Evolutionary conservation across 2,329 filamentous ascomycete species (phyloP), one percentile per base, ranked within the genome.

Genomic region (Ophiostoma tasmaniense): DNA sequence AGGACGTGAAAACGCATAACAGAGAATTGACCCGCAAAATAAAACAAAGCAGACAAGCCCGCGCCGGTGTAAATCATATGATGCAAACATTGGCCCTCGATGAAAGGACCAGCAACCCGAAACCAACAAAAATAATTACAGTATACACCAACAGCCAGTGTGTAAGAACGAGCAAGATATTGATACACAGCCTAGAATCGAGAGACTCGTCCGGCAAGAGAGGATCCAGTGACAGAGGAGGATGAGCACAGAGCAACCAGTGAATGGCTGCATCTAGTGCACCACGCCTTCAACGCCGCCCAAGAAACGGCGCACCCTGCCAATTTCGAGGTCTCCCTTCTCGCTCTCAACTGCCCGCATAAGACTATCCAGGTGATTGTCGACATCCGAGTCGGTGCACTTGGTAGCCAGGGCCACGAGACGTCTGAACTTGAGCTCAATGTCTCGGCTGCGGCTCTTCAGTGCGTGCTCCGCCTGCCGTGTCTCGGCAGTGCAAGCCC

Each of bases 341-440:
- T 97, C 93, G 75, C 93, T 96, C 79, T 97, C 94, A 2, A 98
- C 90, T 1, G 95, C 95, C 71, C 91, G 88, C 64, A 96, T 86
- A 61, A 99, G 81, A 2, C 88, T 88, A 67, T 92, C 91, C 0
- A 97, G 83, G 67, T 93, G 86, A 69, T 87, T 86, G 74, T 98
- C 95, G 17, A 98, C 90, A 70, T 92, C 86, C 10, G 84, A 83
- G 71, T 96, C 92, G 0, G 87, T 84, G 42, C 93, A 90, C 10
- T 88, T 89, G 0, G 93, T 96, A 76, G 94, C 97, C 14, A 97
- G 81, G 68, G 90, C 88, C 30, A 99, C 92, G 37, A 98, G 91
- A 73, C 90, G 90, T 33, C 93, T 86, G 77, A 97, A 97, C 78
- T 95, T 92, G 73, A 90, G 83, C 75, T 97, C 94, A 3, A 96